Percentiles rank a stretch among this genome's conserved stretches.
Evolutionary conservation across 257 asterid genomes (phyloP).

Genomic region (Primulina eburnea): DNA sequence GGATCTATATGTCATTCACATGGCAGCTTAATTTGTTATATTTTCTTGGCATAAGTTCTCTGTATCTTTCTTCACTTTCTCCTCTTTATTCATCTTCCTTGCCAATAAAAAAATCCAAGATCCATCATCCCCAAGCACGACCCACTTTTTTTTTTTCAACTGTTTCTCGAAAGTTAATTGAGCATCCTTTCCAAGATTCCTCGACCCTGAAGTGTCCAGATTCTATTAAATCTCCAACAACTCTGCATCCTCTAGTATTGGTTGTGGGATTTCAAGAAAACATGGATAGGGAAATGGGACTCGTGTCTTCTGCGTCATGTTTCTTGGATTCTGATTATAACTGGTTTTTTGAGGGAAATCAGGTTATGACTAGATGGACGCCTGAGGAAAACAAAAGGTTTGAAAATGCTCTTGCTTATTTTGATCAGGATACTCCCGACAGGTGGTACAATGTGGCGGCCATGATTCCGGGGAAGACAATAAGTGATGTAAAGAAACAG

Average conservation of each 20-base stretch:
- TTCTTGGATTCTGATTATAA: slow-evolving; percentile 14
- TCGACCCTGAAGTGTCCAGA: slow-evolving; percentile 26
- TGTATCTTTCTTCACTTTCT: background rate
- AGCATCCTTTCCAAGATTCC: slow-evolving; percentile 39
- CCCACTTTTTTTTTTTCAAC: background rate
- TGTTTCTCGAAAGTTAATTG: slow-evolving; percentile 23
- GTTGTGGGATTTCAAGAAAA: slow-evolving; percentile 6
- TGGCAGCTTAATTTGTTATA: background rate
- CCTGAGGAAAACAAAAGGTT: slow-evolving; percentile 45
- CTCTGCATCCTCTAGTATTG: background rate
- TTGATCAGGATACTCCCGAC: slow-evolving; percentile 49
- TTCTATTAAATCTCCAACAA: slow-evolving; percentile 6
- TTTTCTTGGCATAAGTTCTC: background rate
- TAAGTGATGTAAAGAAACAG: slow-evolving; percentile 41
- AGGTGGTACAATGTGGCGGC: slow-evolving; percentile 51
- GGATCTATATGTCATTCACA: background rate
- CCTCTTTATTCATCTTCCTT: background rate
- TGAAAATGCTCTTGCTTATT: slow-evolving; percentile 42
- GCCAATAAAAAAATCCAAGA: background rate
- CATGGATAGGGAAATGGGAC: slow-evolving; percentile 12
- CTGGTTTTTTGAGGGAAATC: slow-evolving; percentile 39
- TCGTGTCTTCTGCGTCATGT: background rate
- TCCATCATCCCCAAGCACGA: slow-evolving; percentile 20
- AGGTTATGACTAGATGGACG: slow-evolving; percentile 34
- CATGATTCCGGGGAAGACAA: slow-evolving; percentile 48